These are phyloP conservation scores for Saccharomyces hybrid DNA, from an alignment of 1,139 yeast genomes.

Conservation along the genomic window DNA sequence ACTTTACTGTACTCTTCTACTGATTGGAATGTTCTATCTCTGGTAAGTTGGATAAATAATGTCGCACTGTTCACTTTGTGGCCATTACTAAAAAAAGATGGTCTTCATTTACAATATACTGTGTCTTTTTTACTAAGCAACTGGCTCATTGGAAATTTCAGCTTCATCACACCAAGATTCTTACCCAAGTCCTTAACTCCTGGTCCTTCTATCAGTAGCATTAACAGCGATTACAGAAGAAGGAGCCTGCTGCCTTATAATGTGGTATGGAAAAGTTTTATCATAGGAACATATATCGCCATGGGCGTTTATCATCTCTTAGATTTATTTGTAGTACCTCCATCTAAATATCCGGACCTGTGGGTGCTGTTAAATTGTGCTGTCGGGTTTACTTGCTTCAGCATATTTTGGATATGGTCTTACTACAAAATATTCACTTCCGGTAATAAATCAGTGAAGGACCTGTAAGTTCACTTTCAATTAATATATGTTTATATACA, in stretches of 20 bases:
- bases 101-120: constrained; percentile 61
- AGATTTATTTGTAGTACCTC: constrained; percentile 49
- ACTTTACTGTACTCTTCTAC: constrained; percentile 57
- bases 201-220: constrained; percentile 35
- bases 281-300: constrained; percentile 51
- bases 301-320: constrained; percentile 46
- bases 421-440: constrained; percentile 43
- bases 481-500: not conserved
- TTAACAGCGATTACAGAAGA: constrained; percentile 32
- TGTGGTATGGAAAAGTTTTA: constrained; percentile 49
- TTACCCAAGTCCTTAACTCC: constrained; percentile 38
- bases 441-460: constrained; percentile 23
- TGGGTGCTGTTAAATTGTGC: constrained; percentile 75
- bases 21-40: constrained; percentile 53
- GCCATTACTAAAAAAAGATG: constrained; percentile 78
- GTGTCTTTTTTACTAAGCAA: constrained; percentile 59
- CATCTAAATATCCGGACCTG: constrained; percentile 64
- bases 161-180: constrained; percentile 37
- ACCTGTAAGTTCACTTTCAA: constrained; percentile 11
- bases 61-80: constrained; percentile 78
- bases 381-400: constrained; percentile 69
- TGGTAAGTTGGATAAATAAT: constrained; percentile 82
- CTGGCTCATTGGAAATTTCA: constrained; percentile 70
- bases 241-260: constrained; percentile 45
- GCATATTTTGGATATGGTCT: constrained; percentile 72